Evolutionary conservation across 495 filamentous ascomycete species (phyloP).

Genomic region (Neurospora tetrasperma): DNA sequence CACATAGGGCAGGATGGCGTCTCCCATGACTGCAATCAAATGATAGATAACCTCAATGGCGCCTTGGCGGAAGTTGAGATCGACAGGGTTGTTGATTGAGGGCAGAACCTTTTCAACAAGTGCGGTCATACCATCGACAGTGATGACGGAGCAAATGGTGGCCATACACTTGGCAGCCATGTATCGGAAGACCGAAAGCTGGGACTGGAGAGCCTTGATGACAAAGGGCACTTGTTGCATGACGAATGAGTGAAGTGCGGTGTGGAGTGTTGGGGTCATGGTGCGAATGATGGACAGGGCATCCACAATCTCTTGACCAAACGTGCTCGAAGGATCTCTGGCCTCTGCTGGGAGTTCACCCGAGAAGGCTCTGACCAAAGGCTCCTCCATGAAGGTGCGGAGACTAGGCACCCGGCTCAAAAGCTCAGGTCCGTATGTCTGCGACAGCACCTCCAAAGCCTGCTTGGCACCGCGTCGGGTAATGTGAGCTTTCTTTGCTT

Average conservation of each 20-base stretch:
- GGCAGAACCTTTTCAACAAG: constrained; percentile 88
- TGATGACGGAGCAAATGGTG: constrained; percentile 92
- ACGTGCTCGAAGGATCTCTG: constrained; percentile 51
- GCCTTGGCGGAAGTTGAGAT: constrained; percentile 80
- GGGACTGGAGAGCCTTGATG: constrained; percentile 73
- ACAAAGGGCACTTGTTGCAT: constrained; percentile 76
- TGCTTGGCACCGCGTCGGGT: constrained; percentile 89
- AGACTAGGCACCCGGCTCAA: constrained; percentile 75
- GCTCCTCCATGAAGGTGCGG: constrained; percentile 64
- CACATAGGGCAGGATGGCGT: constrained; percentile 89
- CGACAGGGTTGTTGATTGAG: constrained; percentile 75
- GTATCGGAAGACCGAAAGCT: constrained; percentile 85
- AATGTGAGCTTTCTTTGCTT: constrained; percentile 76
- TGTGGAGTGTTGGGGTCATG: constrained; percentile 71
- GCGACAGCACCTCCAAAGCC: constrained; percentile 76
- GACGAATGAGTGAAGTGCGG: constrained; percentile 64
- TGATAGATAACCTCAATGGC: constrained; percentile 92
- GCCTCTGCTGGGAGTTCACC: constrained; percentile 63
- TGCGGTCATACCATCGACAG: constrained; percentile 88
- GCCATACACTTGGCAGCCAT: constrained; percentile 96
- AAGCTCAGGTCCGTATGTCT: constrained; percentile 64
- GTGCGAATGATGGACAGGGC: constrained; percentile 86
- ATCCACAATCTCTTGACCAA: constrained; percentile 89
- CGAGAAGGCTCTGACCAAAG: constrained; percentile 63
- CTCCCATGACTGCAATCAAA: constrained; percentile 96